Percentiles rank a stretch among this genome's conserved stretches.
Evolutionary conservation across 1,139 yeast species (phyloP).

Genomic region (Candida tetrigidarum): DNA sequence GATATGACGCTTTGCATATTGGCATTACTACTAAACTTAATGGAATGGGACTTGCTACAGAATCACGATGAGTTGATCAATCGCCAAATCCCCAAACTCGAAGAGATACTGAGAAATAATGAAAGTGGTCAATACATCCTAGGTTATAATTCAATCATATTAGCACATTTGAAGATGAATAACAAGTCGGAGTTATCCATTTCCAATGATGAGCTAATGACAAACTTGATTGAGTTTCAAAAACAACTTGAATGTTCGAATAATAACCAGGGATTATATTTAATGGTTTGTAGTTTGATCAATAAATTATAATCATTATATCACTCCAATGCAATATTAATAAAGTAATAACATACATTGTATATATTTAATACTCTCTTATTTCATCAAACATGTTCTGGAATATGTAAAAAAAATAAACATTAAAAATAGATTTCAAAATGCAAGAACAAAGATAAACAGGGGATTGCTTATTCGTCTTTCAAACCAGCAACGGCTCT

Average conservation of each 20-base stretch:
- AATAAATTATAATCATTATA: not conserved
- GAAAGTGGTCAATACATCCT: conserved; percentile 16
- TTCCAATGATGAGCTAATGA: not conserved
- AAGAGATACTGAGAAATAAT: conserved; percentile 8
- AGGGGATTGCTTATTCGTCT: conserved; percentile 11
- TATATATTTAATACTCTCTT: not conserved
- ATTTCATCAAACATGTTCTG: not conserved
- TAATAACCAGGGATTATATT: not conserved
- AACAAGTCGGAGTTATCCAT: conserved; percentile 1
- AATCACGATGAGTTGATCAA: conserved; percentile 12
- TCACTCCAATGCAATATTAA: not conserved
- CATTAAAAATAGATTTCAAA: not conserved
- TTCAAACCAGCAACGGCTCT: conserved; percentile 53
- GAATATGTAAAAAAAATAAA: not conserved
- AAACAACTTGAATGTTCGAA: not conserved
- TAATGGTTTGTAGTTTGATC: conserved; percentile 1
- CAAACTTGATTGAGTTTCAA: not conserved
- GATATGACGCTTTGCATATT: conserved; percentile 13
- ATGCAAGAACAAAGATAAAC: too few species aligned
- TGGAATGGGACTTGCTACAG: conserved; percentile 6
- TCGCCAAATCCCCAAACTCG: conserved; percentile 11
- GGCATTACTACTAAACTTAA: conserved; percentile 10
- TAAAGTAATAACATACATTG: not conserved
- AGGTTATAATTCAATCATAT: conserved; percentile 21
- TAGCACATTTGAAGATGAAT: conserved; percentile 15